Base-by-base conservation (phyloP, 2,329 filamentous ascomycete species). In the Xylariomycetidae sp. region DNA sequence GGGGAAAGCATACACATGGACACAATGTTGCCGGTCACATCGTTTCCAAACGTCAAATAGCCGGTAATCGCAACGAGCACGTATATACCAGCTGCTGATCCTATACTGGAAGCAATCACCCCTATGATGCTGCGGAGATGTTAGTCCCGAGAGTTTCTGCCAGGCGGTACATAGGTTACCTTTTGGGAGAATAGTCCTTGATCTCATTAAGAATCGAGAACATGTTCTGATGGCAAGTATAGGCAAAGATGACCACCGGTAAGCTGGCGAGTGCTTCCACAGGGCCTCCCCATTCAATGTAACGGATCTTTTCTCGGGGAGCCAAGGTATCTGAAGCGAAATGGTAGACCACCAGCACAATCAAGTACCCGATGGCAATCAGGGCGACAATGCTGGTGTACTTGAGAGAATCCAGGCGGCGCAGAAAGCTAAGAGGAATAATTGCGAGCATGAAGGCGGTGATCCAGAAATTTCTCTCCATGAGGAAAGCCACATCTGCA, bases 191-290 rank as follows among this genome's bases (percentile, higher is more conserved):
- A 59, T 88, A 87, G 55, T 95, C 81, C 38, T 77, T 73, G 46
- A 98, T 87, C 62, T 98, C 92, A 52, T 98, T 98, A 27, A 98
- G 66, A 46, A 98, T 94, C 9, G 90, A 95, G 58, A 98, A 98
- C 92, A 98, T 98, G 57, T 98, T 98, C 54, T 98, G 92, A 60
- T 98, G 92, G 58, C 92, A 98, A 1, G 92, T 98, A 58, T 96
- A 98, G n/a, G 90, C 92, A 68, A 98, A 98, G 2, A 98, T 86
- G 36, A 96, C 89, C 33, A 98, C 88, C 0, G 92, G 92, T 44
- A 98, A 77, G 42, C 85, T 89, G 48, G 86, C 87, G 33, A 98
- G 68, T 6, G 84, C 80, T 22, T 83, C 75, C 8, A 94, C 70
- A 3, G 85, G 71, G 6, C 90, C 86, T 26, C 79, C 82, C 82